A percentile compares a stretch with the other conserved stretches of the same genome.
These are phyloP conservation scores for Houttuynia cordata DNA, from an alignment of 164 flowering plant species.

Conservation along the genomic window DNA sequence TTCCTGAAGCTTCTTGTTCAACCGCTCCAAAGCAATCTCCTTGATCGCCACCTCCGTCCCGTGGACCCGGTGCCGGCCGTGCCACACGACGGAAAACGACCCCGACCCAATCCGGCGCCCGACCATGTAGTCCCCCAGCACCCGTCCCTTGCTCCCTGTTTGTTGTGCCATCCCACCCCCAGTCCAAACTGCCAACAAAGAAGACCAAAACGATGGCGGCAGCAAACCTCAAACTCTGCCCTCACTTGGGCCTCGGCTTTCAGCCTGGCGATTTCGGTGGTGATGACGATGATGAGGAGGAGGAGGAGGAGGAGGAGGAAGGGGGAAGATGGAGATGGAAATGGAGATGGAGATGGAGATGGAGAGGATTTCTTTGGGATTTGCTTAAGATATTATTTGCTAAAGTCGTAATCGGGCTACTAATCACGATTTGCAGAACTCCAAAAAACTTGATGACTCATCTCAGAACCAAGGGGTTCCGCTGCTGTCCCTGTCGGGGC, in stretches of 20 bases:
- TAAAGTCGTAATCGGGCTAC: no score
- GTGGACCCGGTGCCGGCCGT: conserved; percentile 63
- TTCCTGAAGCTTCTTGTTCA: conserved; percentile 72
- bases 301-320: background rate
- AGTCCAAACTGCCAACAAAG: background rate
- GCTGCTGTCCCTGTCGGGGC: no score
- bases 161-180: conserved; percentile 8
- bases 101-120: conserved; percentile 82
- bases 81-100: conserved; percentile 93
- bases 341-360: no score
- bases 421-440: no score
- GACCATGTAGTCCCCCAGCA: conserved; percentile 70
- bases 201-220: background rate
- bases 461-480: no score
- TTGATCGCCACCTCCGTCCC: conserved; percentile 95
- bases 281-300: background rate
- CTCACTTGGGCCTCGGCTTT: no score
- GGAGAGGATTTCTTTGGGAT: no score
- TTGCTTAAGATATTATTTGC: no score
- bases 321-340: no score
- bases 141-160: conserved; percentile 35
- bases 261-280: no score
- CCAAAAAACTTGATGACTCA: no score
- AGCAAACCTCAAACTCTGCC: no score
- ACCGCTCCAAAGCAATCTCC: conserved; percentile 56